Conservation (phyloP, 129 eudicot genomes). For the Flaveria linearis region DNA sequence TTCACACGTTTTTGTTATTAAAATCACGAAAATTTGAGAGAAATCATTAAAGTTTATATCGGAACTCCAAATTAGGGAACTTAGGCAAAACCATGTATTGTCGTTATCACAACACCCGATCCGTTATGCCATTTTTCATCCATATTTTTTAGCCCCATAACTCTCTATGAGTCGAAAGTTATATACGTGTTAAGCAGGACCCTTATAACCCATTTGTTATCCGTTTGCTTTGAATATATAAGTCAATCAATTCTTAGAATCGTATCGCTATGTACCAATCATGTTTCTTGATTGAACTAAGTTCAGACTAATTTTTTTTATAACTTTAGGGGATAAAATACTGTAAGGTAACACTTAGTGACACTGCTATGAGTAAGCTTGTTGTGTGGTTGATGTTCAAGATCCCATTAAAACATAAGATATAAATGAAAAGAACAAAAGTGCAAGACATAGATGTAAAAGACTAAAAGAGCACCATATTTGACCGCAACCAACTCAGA, state of each 20-base stretch:
- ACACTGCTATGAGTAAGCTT: slow-evolving; percentile 1
- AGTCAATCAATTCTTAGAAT: no score
- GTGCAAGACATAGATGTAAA: slow-evolving; percentile 35
- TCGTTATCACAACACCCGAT: background rate
- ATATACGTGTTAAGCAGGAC: background rate
- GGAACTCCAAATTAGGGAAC: background rate
- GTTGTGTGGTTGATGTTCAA: slow-evolving; percentile 27
- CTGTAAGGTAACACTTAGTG: background rate
- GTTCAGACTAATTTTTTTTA: background rate
- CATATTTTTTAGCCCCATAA: background rate
- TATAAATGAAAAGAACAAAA: slow-evolving; percentile 35
- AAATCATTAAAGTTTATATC: background rate
- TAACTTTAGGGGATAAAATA: background rate
- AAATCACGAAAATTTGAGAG: background rate
- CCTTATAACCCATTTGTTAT: background rate
- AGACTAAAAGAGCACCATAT: slow-evolving; percentile 35
- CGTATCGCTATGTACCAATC: background rate
- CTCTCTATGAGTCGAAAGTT: background rate
- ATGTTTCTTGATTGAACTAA: background rate
- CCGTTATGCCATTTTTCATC: background rate
- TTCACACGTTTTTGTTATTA: background rate
- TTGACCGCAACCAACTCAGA: slow-evolving; percentile 45
- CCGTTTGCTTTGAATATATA: background rate
- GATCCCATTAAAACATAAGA: slow-evolving; percentile 33
- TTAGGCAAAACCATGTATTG: background rate